Conservation (phyloP, 495 filamentous ascomycete genomes). For the Barbatosphaeria neglecta region DNA sequence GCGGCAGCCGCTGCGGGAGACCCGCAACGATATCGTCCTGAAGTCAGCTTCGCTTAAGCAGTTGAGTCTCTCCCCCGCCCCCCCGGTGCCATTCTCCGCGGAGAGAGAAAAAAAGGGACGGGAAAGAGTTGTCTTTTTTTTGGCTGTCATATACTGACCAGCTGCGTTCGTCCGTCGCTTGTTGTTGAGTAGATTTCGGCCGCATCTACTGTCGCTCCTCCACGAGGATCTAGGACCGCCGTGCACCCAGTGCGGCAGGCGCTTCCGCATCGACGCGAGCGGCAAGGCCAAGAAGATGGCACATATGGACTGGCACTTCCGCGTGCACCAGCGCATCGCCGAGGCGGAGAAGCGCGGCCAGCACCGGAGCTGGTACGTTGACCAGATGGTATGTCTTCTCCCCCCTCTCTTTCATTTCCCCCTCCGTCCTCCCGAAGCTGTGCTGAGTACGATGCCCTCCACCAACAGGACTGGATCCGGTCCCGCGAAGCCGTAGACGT, state of each 20-base stretch:
- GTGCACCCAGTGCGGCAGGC: constrained; percentile 82
- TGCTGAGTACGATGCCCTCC: constrained; percentile 14
- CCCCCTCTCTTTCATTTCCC: background rate
- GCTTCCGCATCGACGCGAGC: constrained; percentile 65
- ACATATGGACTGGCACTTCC: constrained; percentile 97
- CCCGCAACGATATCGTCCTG: constrained; percentile 51
- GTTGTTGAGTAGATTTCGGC: constrained; percentile 51
- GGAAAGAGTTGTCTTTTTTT: background rate
- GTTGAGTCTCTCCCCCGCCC: too few species aligned
- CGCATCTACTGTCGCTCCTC: constrained; percentile 56
- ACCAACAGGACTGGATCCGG: constrained; percentile 68
- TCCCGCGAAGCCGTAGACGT: constrained; percentile 65
- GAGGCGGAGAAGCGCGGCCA: constrained; percentile 73
- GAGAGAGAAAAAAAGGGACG: too few species aligned
- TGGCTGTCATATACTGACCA: constrained; percentile 7
- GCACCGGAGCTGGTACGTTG: constrained; percentile 86
- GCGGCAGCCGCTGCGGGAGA: constrained; percentile 6
- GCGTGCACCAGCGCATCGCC: constrained; percentile 76
- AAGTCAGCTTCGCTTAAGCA: constrained; percentile 62
- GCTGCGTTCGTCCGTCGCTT: too few species aligned
- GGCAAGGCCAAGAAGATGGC: constrained; percentile 77
- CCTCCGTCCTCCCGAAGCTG: background rate
- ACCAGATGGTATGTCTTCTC: constrained; percentile 62
- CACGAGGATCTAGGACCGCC: constrained; percentile 72
- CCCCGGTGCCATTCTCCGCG: too few species aligned